Conservation (phyloP, 257 asterid genomes). For the Nicotiana obtusifolia region DNA sequence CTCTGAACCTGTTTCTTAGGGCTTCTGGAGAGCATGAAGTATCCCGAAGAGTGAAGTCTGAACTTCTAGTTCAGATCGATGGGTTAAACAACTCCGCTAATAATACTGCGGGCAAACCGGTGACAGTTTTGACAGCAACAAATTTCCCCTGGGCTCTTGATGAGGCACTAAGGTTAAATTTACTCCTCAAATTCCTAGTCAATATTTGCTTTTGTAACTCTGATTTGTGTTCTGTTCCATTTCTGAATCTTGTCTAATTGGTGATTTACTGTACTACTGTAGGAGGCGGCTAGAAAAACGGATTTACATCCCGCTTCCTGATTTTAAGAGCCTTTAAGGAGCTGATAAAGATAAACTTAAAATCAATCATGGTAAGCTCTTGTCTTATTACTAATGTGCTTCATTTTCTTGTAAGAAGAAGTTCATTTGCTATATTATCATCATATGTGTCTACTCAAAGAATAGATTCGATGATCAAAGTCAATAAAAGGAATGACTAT, state of each 20-base stretch:
- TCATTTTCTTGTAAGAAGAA: neutral
- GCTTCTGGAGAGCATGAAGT: conserved; percentile 92
- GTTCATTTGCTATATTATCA: neutral
- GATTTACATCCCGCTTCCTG: conserved; percentile 85
- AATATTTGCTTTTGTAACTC: neutral
- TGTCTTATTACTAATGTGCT: too few species aligned
- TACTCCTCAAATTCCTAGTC: neutral
- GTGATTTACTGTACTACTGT: conserved; percentile 14
- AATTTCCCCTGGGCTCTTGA: conserved; percentile 95
- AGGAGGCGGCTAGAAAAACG: conserved; percentile 91
- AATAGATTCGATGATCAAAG: neutral
- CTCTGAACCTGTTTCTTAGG: conserved; percentile 25
- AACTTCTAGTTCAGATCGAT: conserved; percentile 84
- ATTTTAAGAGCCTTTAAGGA: conserved; percentile 81
- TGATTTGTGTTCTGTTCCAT: neutral
- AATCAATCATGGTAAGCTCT: conserved; percentile 66
- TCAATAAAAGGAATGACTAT: neutral
- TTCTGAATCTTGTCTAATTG: neutral
- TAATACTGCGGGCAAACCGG: conserved; percentile 78
- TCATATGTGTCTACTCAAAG: neutral
- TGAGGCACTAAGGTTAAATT: conserved; percentile 73
- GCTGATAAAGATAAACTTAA: conserved; percentile 76
- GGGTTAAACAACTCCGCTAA: conserved; percentile 69
- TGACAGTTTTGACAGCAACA: conserved; percentile 94
- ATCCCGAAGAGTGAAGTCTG: conserved; percentile 81